phyloP scores from a whole-genome alignment of 2,329 filamentous ascomycete species.

The Sporothrix humicola region DNA sequence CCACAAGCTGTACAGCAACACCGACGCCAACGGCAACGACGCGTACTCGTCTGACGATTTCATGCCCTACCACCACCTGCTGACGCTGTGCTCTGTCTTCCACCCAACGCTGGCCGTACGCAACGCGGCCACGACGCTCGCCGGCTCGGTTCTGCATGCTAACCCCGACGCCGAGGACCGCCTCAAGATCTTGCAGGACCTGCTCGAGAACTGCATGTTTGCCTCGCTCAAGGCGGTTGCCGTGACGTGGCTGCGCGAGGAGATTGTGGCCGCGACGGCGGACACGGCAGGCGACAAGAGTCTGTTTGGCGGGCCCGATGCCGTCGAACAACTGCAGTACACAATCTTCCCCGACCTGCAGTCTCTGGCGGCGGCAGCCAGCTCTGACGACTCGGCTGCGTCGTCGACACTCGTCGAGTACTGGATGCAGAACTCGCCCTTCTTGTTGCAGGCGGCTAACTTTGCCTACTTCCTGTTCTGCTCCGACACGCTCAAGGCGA shows the following conservation, averaged over 20 bases:
- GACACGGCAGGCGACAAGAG: slow-evolving; percentile 40
- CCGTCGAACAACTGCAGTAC: slow-evolving; percentile 66
- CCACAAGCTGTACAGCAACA: slow-evolving; percentile 42
- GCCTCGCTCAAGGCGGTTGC: slow-evolving; percentile 66
- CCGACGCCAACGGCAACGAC: not conserved
- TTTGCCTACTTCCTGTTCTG: slow-evolving; percentile 64
- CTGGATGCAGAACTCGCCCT: slow-evolving; percentile 57
- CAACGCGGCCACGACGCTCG: slow-evolving; percentile 60
- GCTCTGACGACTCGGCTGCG: slow-evolving; percentile 43
- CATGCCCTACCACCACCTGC: slow-evolving; percentile 65
- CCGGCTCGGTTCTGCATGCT: slow-evolving; percentile 61
- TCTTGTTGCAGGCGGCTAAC: slow-evolving; percentile 65
- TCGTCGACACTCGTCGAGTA: slow-evolving; percentile 53
- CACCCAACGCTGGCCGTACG: slow-evolving; percentile 60
- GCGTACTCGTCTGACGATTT: slow-evolving; percentile 49
- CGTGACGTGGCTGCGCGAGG: slow-evolving; percentile 67
- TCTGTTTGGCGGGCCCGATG: slow-evolving; percentile 59
- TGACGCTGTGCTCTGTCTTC: slow-evolving; percentile 63
- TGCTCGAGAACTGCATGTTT: slow-evolving; percentile 69
- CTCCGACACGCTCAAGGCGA: slow-evolving; percentile 48
- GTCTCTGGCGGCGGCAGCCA: slow-evolving; percentile 44
- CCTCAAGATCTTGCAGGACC: slow-evolving; percentile 66
- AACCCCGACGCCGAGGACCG: slow-evolving; percentile 65
- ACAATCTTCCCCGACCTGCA: slow-evolving; percentile 64
- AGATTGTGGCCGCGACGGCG: slow-evolving; percentile 53